These are phyloP conservation scores for Cladosporium velox DNA, from an alignment of 2,329 filamentous ascomycete species.

Conservation along the genomic window DNA sequence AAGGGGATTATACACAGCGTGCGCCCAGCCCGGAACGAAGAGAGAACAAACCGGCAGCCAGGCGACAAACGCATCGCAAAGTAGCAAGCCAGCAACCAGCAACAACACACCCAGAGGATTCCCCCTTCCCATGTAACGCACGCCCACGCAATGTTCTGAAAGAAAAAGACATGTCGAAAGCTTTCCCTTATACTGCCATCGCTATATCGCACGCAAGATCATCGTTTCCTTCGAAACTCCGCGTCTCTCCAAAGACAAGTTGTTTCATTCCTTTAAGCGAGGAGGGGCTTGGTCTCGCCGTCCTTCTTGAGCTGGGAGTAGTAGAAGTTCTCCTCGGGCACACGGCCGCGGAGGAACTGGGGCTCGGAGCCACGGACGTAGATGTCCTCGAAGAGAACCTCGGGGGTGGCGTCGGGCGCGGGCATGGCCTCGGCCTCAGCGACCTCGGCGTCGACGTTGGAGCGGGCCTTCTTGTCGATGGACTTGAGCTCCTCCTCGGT, in stretches of 20 bases:
- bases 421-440: slow-evolving; percentile 87
- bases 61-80: neutral
- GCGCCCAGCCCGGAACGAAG: neutral
- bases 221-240: neutral
- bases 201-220: slow-evolving; percentile 9
- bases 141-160: slow-evolving; percentile 5
- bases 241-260: neutral
- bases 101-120: neutral
- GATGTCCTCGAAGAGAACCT: slow-evolving; percentile 95
- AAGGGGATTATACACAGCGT: neutral
- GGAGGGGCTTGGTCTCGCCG: neutral
- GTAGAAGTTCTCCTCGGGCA: slow-evolving; percentile 90
- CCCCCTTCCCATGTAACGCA: neutral
- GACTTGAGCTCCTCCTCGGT: slow-evolving; percentile 93
- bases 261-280: neutral
- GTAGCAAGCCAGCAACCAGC: neutral
- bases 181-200: slow-evolving; percentile 5
- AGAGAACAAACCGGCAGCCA: neutral
- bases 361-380: slow-evolving; percentile 89
- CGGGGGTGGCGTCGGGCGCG: slow-evolving; percentile 71
- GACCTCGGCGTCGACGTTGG: slow-evolving; percentile 85
- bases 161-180: neutral
- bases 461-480: slow-evolving; percentile 91
- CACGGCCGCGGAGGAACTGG: slow-evolving; percentile 81
- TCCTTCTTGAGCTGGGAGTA: slow-evolving; percentile 43